Evolutionary conservation across 2,329 filamentous ascomycete genomes (phyloP), one percentile per base, ranked within the genome.

Genomic region (Botrytis paeoniae): DNA sequence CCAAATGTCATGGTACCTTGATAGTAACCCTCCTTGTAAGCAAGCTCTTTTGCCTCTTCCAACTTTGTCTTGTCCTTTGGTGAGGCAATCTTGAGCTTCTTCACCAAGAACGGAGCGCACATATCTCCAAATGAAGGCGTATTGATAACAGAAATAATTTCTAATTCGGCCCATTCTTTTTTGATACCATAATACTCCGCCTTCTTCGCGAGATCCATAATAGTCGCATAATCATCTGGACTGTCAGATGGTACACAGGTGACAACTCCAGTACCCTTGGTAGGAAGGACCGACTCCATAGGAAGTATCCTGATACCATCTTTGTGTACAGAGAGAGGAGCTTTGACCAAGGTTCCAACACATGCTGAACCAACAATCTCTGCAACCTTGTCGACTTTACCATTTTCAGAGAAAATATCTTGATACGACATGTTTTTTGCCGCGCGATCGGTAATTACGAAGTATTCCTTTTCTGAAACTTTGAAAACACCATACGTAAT

Each of bases 401-500:
- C 93, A 83, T 95, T 93, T 75, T 90, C 85, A 37, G 93, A 88
- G 82, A 97, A 95, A 73, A 94, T 89, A 73, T 91, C 92, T 84
- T 99, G 96, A 86, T 94, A 97, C 35, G 95, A 91, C 95, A 99
- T 98, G 84, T 99, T 99, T 81, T 93, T 91, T 29, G 95, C 95
- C 68, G 90, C 91, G 73, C 94, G 88, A 77, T 96, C 91, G 22
- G 93, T 97, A 76, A 94, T 87, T 74, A 98, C 86, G 80, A 91
- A 96, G 84, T 94, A 97, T 78, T 97, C 92, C 76, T 89, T 92
- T 75, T 92, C 88, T 35, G 88, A 88, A 72, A 90, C 89, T 82
- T 93, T 93, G 87, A 93, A 98, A 75, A 99, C 85, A 69, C 95
- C 95, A 80, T 99, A 99, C 62, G 87, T 89, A 80, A 98, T 92